Evolutionary conservation across 2,329 filamentous ascomycete genomes (phyloP), one percentile per base, ranked within the genome.

Genomic region (Stagonosporopsis rhizophila): DNA sequence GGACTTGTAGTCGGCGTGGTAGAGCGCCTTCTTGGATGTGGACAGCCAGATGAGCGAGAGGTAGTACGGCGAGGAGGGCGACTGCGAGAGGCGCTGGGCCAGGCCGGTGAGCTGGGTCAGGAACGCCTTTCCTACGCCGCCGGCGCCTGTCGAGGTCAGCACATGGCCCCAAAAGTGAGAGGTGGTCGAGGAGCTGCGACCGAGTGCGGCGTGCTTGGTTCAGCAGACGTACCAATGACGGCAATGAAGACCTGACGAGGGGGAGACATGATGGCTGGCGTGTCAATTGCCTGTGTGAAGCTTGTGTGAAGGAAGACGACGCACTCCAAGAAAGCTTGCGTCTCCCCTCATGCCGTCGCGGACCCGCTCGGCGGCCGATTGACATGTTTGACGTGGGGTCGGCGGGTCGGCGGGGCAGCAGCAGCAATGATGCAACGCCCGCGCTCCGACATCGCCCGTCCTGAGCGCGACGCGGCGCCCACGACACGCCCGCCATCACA

Each of bases 111-210:
- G 87, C 78, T 98, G 95, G 65, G 83, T 82, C 61, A 98, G 86
- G 82, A 98, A 97, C 79, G 87, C 87, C 78, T 93, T 93, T 71
- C 95, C 95, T 60, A 98, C 95, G 63, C 94, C 94, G 67, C 95
- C 95, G 68, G 90, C 90, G 72, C 95, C 93, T 96, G 71, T 15
- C 7, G 2, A 2, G 12, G 47, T 51, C 22, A 51, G 32, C 4
- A 27, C 11, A 19, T 41, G 38, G 14, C 14, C 12, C 17, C 11
- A 19, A 30, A 23, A 15, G 30, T 28, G 30, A 3, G 25, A 9
- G 30, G 30, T 32, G 1, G 30, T 4, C 5, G 4, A 32, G 34
- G 22, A 38, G 20, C 5, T 37, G 28, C 28, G 11, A 11, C 22
- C 5, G 27, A 12, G 25, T n/a, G n/a, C n/a, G n/a, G n/a, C n/a